Evolutionary conservation across 495 filamentous ascomycete species (phyloP).

Genomic region (Sordaria brevicollis): DNA sequence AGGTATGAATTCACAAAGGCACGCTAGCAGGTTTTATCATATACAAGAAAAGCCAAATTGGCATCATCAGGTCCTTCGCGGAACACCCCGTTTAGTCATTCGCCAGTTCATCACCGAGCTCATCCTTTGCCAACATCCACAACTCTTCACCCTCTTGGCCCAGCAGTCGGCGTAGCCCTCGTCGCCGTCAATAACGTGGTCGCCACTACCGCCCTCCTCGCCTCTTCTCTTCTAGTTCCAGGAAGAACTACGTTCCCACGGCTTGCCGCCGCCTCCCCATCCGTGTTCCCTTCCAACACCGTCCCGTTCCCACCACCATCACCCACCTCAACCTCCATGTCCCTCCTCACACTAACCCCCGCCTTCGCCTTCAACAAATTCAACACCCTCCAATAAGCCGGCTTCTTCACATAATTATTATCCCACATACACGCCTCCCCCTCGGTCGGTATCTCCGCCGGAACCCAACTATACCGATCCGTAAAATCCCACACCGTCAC

Average conservation of each 20-base stretch:
- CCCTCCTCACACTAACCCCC: not conserved
- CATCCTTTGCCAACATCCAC: not conserved
- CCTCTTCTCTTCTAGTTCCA: not conserved
- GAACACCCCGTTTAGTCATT: no score
- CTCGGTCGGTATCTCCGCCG: slow-evolving; percentile 35
- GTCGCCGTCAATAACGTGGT: not conserved
- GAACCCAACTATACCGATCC: slow-evolving; percentile 44
- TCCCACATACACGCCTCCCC: slow-evolving; percentile 44
- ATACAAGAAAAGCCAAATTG: no score
- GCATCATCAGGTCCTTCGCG: no score
- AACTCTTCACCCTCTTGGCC: not conserved
- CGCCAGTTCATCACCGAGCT: not conserved
- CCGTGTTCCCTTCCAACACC: not conserved
- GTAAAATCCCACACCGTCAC: slow-evolving; percentile 52
- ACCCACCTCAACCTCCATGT: not conserved
- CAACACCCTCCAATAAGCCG: slow-evolving; percentile 31
- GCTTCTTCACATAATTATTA: slow-evolving; percentile 37
- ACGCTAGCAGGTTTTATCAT: no score
- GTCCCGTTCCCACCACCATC: not conserved
- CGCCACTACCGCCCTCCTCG: not conserved
- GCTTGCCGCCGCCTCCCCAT: not conserved
- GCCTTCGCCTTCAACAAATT: slow-evolving; percentile 13
- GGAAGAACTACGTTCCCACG: not conserved
- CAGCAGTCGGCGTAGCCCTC: not conserved
- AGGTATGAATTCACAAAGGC: no score